phyloP scores from a whole-genome alignment of 371 early-diverging fungal species.

The Batrachochytrium dendrobatidis region DNA sequence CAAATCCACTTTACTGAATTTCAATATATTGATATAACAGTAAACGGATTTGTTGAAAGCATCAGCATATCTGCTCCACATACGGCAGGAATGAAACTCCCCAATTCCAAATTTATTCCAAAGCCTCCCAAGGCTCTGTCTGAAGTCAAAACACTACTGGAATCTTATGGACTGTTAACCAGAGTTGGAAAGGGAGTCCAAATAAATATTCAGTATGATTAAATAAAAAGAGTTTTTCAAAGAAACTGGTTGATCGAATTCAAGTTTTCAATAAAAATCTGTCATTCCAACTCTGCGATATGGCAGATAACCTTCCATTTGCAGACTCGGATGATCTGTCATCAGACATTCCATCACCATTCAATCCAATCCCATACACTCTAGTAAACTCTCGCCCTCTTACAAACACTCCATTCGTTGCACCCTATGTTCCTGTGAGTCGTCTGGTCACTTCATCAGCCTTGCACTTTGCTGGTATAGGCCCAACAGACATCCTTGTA shows the following conservation, averaged over 20 bases:
- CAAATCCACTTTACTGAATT: background rate
- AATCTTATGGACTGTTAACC: background rate
- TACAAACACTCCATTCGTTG: slow-evolving; percentile 21
- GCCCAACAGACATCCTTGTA: slow-evolving; percentile 14
- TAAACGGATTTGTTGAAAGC: slow-evolving; percentile 27
- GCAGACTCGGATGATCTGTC: slow-evolving; percentile 10
- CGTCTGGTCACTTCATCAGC: slow-evolving; percentile 12
- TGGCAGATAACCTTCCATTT: slow-evolving; percentile 7
- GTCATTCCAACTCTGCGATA: background rate
- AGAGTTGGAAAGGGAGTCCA: too few relatives aligned
- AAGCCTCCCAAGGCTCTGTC: background rate
- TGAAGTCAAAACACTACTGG: background rate
- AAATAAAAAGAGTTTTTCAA: too few relatives aligned
- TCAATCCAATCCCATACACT: slow-evolving; percentile 3
- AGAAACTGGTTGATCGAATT: too few relatives aligned
- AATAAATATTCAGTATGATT: too few relatives aligned
- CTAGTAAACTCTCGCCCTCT: slow-evolving; percentile 25
- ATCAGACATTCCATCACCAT: background rate
- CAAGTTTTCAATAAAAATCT: background rate
- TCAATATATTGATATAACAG: background rate
- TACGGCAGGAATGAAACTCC: slow-evolving; percentile 29
- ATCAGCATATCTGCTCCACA: slow-evolving; percentile 25
- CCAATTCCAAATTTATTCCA: background rate
- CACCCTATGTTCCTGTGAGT: slow-evolving; percentile 28
- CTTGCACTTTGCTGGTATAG: slow-evolving; percentile 11